phyloP scores from a whole-genome alignment of 148 eudicot species.

The Arbutus unedo region DNA sequence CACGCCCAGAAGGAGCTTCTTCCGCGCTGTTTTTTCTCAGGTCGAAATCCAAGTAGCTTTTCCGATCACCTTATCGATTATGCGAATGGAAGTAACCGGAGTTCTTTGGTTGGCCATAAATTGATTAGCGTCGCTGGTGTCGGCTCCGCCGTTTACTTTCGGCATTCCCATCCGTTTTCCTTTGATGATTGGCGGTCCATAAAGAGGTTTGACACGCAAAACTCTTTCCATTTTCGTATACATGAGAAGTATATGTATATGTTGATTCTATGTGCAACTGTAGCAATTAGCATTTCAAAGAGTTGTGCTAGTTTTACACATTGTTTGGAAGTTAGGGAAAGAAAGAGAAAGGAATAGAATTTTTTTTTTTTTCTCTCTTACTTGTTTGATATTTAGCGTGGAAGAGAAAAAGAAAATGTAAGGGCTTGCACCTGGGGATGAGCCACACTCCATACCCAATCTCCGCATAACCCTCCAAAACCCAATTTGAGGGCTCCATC shows the following conservation, averaged over 20 bases:
- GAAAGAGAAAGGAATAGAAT: no score
- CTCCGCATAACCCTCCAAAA: neutral
- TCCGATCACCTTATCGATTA: slow-evolving; percentile 26
- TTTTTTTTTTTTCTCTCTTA: no score
- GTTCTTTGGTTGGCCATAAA: slow-evolving; percentile 19
- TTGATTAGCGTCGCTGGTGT: slow-evolving; percentile 78
- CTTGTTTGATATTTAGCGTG: no score
- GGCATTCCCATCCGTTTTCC: slow-evolving; percentile 56
- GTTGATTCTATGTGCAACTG: neutral
- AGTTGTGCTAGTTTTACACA: no score
- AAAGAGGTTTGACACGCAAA: slow-evolving; percentile 45
- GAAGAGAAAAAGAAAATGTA: no score
- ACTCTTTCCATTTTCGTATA: neutral
- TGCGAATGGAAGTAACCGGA: neutral
- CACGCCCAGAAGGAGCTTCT: slow-evolving; percentile 50
- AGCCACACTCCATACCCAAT: no score
- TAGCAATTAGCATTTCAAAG: neutral
- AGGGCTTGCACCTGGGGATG: no score
- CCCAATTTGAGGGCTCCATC: neutral
- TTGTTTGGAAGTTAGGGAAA: no score
- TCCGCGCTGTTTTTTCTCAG: slow-evolving; percentile 86
- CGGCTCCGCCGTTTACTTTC: slow-evolving; percentile 82
- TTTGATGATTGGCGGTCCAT: slow-evolving; percentile 75
- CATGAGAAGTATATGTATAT: no score
- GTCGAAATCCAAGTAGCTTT: slow-evolving; percentile 36